These are phyloP conservation scores for Argentina anserina DNA, from an alignment of 306 rosid genomes.

Conservation along the genomic window DNA sequence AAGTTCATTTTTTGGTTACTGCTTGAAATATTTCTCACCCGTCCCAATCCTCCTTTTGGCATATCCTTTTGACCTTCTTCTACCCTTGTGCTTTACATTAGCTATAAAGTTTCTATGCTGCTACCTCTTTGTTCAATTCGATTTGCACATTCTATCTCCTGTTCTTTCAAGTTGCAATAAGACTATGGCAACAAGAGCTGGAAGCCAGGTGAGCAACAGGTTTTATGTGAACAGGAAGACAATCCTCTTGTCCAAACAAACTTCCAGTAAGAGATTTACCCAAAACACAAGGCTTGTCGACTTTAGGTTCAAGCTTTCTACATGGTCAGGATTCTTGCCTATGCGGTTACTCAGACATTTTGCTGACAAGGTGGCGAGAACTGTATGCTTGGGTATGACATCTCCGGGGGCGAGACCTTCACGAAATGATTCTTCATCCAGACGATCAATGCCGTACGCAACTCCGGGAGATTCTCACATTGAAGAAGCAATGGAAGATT, in stretches of 20 bases:
- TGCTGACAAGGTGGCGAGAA: conserved; percentile 47
- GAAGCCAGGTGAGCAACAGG: conserved; percentile 9
- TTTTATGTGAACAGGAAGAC: conserved; percentile 20
- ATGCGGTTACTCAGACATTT: conserved; percentile 51
- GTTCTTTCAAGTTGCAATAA: background rate
- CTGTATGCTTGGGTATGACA: conserved; percentile 37
- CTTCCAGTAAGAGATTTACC: conserved; percentile 21
- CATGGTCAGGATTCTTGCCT: conserved; percentile 30
- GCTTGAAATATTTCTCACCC: conserved; percentile 47
- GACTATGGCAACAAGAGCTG: conserved; percentile 22
- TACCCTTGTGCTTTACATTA: conserved; percentile 13
- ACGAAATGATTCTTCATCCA: conserved; percentile 5
- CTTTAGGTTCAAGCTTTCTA: conserved; percentile 34
- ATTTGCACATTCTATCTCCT: conserved; percentile 11
- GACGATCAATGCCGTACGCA: conserved; percentile 43
- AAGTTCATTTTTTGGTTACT: conserved; percentile 19
- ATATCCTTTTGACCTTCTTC: conserved; percentile 8
- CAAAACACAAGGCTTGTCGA: conserved; percentile 16
- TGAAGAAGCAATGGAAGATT: conserved; percentile 76
- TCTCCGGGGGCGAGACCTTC: conserved; percentile 30
- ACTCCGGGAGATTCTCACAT: conserved; percentile 51
- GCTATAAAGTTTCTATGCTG: conserved; percentile 5
- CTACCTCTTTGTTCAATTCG: conserved; percentile 21
- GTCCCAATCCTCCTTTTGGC: conserved; percentile 35
- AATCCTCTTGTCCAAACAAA: conserved; percentile 26